phyloP scores from a whole-genome alignment of 306 rosid species.

The Medicago lupulina region DNA sequence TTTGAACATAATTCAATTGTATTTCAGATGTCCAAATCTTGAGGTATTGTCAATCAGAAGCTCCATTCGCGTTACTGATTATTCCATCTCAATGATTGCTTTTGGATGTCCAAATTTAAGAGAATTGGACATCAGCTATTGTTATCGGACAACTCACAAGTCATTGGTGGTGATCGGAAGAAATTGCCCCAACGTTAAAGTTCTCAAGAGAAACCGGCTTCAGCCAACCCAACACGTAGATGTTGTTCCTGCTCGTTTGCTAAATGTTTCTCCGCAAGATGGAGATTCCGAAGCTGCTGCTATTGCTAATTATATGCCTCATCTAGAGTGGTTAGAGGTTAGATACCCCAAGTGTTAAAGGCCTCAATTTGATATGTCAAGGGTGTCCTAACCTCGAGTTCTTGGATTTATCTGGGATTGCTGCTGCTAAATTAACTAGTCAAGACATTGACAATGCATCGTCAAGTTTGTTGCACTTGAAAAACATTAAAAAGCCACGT shows the following conservation, averaged over 20 bases:
- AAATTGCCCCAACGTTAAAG: constrained; percentile 65
- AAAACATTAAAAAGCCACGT: constrained; percentile 44
- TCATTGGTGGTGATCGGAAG: constrained; percentile 45
- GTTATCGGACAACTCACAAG: constrained; percentile 42
- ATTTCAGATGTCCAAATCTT: constrained; percentile 70
- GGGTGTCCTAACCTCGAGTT: constrained; percentile 75
- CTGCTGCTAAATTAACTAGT: constrained; percentile 59
- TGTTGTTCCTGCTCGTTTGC: too few relatives aligned
- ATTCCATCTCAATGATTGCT: constrained; percentile 58
- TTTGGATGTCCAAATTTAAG: constrained; percentile 43
- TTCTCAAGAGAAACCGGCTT: constrained; percentile 71
- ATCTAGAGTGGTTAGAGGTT: constrained; percentile 75
- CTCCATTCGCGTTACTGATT: constrained; percentile 75
- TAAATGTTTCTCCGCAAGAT: constrained; percentile 80
- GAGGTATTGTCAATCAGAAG: constrained; percentile 80
- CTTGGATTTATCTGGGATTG: constrained; percentile 83
- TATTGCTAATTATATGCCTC: constrained; percentile 76
- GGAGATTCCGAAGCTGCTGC: constrained; percentile 79
- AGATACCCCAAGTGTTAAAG: constrained; percentile 72
- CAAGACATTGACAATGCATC: constrained; percentile 71
- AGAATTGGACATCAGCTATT: constrained; percentile 50
- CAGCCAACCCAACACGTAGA: constrained; percentile 59
- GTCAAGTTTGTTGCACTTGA: constrained; percentile 43
- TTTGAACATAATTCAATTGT: constrained; percentile 17
- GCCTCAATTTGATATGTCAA: constrained; percentile 59